Evolutionary conservation across 495 filamentous ascomycete species (phyloP).

Genomic region (Xylaria telfairii): DNA sequence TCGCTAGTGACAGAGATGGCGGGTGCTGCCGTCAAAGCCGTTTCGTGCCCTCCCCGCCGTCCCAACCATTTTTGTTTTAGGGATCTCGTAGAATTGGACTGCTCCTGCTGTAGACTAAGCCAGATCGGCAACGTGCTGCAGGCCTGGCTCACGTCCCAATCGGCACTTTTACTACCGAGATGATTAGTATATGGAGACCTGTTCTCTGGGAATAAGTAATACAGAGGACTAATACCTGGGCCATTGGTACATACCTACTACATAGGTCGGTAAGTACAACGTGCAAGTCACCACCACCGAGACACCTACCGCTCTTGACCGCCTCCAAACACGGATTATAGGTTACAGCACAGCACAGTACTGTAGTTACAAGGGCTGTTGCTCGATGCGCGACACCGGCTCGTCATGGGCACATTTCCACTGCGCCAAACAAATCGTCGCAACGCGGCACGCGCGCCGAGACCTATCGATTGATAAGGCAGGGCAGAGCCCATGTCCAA

Average conservation of each 20-base stretch:
- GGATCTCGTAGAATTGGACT: background rate
- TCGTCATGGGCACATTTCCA: background rate
- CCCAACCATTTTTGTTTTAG: background rate
- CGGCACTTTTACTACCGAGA: constrained; percentile 15
- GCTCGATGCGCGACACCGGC: background rate
- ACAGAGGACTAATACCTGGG: background rate
- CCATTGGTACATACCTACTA: too few relatives aligned
- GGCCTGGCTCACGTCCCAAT: constrained; percentile 13
- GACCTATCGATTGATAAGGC: constrained; percentile 18
- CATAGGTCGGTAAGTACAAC: too few relatives aligned
- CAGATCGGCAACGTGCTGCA: constrained; percentile 16
- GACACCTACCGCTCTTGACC: constrained; percentile 15
- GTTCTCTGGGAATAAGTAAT: background rate
- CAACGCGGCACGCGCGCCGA: constrained; percentile 15
- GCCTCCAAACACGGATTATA: constrained; percentile 17
- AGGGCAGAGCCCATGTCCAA: background rate
- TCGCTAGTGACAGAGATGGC: background rate
- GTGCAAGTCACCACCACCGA: constrained; percentile 5
- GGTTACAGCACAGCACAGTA: too few relatives aligned
- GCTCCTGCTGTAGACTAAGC: background rate
- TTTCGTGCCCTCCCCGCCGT: constrained; percentile 13
- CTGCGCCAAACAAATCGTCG: constrained; percentile 21
- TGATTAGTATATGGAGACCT: background rate
- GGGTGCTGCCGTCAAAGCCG: constrained; percentile 23
- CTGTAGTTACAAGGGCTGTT: too few relatives aligned